Evolutionary conservation across 1,139 yeast species (phyloP), one percentile per base, ranked within the genome.

Genomic region (Saccharomycopsis crataegensis): DNA sequence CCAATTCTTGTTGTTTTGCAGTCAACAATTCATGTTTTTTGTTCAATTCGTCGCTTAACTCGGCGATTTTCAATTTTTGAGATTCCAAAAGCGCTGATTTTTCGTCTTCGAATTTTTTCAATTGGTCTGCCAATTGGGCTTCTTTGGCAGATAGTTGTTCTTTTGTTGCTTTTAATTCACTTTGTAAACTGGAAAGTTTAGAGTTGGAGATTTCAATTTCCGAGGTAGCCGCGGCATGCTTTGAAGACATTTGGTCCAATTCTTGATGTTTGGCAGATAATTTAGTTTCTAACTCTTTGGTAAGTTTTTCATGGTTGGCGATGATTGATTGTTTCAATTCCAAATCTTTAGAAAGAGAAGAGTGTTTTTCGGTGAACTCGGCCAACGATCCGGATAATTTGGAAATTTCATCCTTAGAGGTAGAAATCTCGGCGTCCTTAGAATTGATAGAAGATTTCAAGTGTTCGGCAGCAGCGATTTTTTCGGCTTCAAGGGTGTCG

Each of bases 331-430:
- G 52, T 32, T 51, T 51, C 8, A 8, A n/a, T 12, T 43, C 32
- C 41, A 54, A 36, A 8, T 54, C 55, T 36, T 50, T 40, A 8
- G 55, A 17, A 49, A 54, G 48, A 32, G 51, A 46, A 14, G 37
- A 50, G 16, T 54, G 57, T n/a, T 54, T 54, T 2, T 8, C 43
- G 28, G 12, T 11, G 31, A 54, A 36, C n/a, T 44, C 17, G 16
- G 50, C 14, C n/a, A 47, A 22, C 17, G 43, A 8, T 2, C 14
- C n/a, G 33, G n/a, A 8, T 32, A 52, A 48, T 12, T 37, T 38
- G 8, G 9, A 9, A 12, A 43, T 44, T 3, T 36, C 28, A 6
- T 12, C 8, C 42, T 52, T 52, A 17, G 38, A 50, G 14, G 46
- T 40, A 11, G 16, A 38, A 32, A 52, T 49, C 43, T 52, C 53